These are phyloP conservation scores for Trypanosoma cruzi DNA, from an alignment of 208 protist genomes.

Conservation along the genomic window DNA sequence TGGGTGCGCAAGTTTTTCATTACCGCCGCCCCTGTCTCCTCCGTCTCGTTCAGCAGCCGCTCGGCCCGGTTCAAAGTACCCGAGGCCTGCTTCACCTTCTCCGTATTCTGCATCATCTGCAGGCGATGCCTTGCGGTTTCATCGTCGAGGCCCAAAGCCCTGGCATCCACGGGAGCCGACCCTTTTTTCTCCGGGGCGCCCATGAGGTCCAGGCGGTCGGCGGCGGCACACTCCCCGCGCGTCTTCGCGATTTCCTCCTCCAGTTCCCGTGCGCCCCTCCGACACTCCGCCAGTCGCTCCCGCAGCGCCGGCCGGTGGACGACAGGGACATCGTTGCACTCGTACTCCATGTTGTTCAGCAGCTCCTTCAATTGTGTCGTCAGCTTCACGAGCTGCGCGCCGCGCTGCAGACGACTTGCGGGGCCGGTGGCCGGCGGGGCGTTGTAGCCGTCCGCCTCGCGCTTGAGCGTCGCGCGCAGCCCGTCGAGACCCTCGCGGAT, in stretches of 20 bases:
- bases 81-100: conserved; percentile 60
- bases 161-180: neutral
- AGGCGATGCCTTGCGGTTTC: conserved; percentile 49
- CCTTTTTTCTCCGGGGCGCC: conserved; percentile 18
- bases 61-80: conserved; percentile 56
- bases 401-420: conserved; percentile 53
- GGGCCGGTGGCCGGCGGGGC: conserved; percentile 52
- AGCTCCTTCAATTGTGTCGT: conserved; percentile 56
- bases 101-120: conserved; percentile 80
- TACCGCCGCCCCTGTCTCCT: conserved; percentile 57
- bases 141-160: conserved; percentile 42
- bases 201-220: conserved; percentile 60
- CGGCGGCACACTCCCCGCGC: conserved; percentile 50
- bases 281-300: conserved; percentile 51
- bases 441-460: conserved; percentile 38
- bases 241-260: conserved; percentile 44
- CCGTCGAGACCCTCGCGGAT: conserved; percentile 45
- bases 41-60: conserved; percentile 67
- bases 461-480: conserved; percentile 42
- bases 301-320: conserved; percentile 43
- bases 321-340: conserved; percentile 57
- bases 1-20: conserved; percentile 61
- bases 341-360: conserved; percentile 76
- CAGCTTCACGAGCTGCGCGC: conserved; percentile 32
- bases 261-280: conserved; percentile 29